Base-by-base conservation (phyloP, 345 rosid species). In the Eutrema japonicum region DNA sequence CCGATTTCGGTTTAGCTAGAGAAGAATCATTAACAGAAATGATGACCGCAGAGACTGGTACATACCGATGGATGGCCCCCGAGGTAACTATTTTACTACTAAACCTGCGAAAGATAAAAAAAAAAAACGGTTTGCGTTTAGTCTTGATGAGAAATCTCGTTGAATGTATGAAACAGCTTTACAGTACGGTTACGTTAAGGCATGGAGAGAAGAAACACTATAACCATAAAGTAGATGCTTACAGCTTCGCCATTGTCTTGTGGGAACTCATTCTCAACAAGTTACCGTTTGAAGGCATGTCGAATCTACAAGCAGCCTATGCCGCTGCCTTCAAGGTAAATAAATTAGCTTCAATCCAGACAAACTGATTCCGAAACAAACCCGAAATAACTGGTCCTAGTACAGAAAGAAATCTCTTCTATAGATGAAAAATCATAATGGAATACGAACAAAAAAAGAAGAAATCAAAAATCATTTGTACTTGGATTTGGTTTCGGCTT, bases 1-100 rank as follows among this genome's bases (percentile, higher is more conserved):
- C 92, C 2, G 99, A 92, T 85, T 95, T 95, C 22, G 99, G 99
- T 72, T 86, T 95, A 74, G 99, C 99, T 38, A 90, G 99, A 71
- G 99, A 95, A 87, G 99, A 95, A 83, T 87, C 98, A 11, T 72
- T 95, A 71, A 95, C 98, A 0, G 99, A 95, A 82, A 95, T 95
- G 99, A 95, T 95, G 99, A 95, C 99, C 27, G 98, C 99, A 61
- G 99, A 95, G 82, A 92, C 99, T 0, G 99, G 99, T 48, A 95
- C 99, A 11, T 95, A 95, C 53, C 87, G 99, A 18, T 95, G 99
- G 99, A 95, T 95, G 99, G 99, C 99, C 64, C 99, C 99, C 0
- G 99, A 95, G 96, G 99, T 91, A 72, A n/a, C 13, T 35, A 9
- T 37, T 51, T 54, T 26, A 66, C 48, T 64, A 27, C 62, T 33